phyloP scores from a whole-genome alignment of 768 basidiomycete genomes.

The Collybia mongolica region DNA sequence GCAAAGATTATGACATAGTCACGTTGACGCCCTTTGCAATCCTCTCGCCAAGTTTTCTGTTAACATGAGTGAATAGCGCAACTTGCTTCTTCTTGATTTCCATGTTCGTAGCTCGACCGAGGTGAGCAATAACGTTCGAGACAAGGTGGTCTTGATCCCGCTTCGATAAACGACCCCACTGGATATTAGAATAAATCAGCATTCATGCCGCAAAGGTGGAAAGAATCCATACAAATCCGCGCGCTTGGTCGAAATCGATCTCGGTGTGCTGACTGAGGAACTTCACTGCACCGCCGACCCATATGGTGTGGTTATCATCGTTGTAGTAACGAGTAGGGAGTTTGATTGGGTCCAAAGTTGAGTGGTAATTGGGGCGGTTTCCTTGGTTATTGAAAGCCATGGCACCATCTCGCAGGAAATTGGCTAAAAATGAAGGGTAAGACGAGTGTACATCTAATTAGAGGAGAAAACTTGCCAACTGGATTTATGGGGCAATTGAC shows the following conservation, averaged over 20 bases:
- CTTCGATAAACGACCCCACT: constrained; percentile 31
- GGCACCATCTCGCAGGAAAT: constrained; percentile 36
- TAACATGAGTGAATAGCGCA: constrained; percentile 34
- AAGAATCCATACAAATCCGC: constrained; percentile 23
- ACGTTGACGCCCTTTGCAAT: constrained; percentile 31
- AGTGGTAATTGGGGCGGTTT: constrained; percentile 36
- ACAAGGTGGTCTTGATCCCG: constrained; percentile 34
- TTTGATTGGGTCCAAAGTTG: constrained; percentile 30
- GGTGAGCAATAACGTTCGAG: constrained; percentile 35
- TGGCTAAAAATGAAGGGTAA: constrained; percentile 20
- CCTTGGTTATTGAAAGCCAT: constrained; percentile 36
- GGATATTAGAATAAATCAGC: background rate
- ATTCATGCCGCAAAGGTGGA: background rate
- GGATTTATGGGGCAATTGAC: constrained; percentile 37
- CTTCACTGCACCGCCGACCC: constrained; percentile 38
- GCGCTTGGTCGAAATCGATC: constrained; percentile 37
- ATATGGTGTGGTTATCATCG: constrained; percentile 38
- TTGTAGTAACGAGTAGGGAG: constrained; percentile 30
- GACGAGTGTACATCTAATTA: background rate
- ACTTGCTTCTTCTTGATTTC: constrained; percentile 28
- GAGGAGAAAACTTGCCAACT: constrained; percentile 24
- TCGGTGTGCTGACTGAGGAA: constrained; percentile 32
- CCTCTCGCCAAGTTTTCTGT: constrained; percentile 29
- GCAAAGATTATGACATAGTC: constrained; percentile 4
- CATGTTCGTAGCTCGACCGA: constrained; percentile 28